These are phyloP conservation scores for Cylindricascospora bacillispora DNA, from an alignment of 1,139 yeast species.

Conservation along the genomic window DNA sequence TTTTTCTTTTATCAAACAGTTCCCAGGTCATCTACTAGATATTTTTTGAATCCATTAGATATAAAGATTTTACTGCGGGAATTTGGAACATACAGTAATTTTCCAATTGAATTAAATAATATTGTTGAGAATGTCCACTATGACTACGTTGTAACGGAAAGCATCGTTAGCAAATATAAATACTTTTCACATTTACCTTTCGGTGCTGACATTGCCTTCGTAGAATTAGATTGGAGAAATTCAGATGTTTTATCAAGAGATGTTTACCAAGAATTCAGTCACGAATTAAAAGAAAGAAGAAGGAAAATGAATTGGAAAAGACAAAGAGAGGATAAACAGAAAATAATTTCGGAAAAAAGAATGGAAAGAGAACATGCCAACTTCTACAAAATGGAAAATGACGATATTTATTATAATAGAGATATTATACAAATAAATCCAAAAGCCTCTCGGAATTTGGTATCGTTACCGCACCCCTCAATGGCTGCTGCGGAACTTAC, in stretches of 20 bases:
- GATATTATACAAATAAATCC: slow-evolving; percentile 1
- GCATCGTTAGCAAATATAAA: slow-evolving; percentile 47
- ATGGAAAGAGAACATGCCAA: slow-evolving; percentile 47
- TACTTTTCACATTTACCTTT: slow-evolving; percentile 72
- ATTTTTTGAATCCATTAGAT: slow-evolving; percentile 67
- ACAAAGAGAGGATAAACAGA: slow-evolving; percentile 53
- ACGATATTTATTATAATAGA: slow-evolving; percentile 8
- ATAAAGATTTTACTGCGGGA: slow-evolving; percentile 55
- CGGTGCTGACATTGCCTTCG: slow-evolving; percentile 72
- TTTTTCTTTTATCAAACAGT: slow-evolving; percentile 63
- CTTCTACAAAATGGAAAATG: slow-evolving; percentile 48
- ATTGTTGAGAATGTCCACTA: slow-evolving; percentile 59
- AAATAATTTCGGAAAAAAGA: slow-evolving; percentile 44
- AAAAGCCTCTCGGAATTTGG: slow-evolving; percentile 5
- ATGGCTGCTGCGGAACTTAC: slow-evolving; percentile 2
- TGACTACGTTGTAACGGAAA: slow-evolving; percentile 43
- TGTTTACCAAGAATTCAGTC: slow-evolving; percentile 42
- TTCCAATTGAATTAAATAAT: slow-evolving; percentile 54
- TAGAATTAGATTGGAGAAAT: slow-evolving; percentile 75
- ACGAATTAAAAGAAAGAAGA: slow-evolving; percentile 50
- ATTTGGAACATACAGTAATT: slow-evolving; percentile 46
- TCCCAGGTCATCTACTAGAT: slow-evolving; percentile 47
- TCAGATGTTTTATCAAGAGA: slow-evolving; percentile 33
- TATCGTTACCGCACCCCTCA: slow-evolving; percentile 9
- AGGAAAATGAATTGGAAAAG: slow-evolving; percentile 41